phyloP scores from a whole-genome alignment of 768 basidiomycete species.

The Kwoniella dendrophila region DNA sequence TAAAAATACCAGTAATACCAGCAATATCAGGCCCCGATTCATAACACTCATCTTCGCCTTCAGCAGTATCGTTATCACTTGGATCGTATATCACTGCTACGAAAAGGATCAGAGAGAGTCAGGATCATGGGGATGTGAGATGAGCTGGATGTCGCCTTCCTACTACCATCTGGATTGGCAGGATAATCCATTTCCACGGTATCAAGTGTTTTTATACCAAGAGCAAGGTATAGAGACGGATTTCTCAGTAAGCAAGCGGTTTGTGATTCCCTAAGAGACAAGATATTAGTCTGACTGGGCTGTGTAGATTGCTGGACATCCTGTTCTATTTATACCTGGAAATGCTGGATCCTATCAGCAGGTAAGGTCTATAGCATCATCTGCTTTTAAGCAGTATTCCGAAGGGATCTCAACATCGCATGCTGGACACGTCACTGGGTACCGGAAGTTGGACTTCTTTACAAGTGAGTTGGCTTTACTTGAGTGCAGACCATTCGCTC shows the following conservation, averaged over 20 bases:
- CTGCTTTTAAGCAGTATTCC: conserved; percentile 75
- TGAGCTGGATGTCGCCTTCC: conserved; percentile 64
- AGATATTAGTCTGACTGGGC: background rate
- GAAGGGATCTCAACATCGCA: conserved; percentile 64
- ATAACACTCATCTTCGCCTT: conserved; percentile 2
- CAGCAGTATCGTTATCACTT: conserved; percentile 12
- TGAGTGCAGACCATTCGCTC: background rate
- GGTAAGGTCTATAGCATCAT: conserved; percentile 91
- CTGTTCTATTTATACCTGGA: conserved; percentile 96
- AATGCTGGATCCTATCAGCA: conserved; percentile 95
- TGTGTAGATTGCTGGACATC: conserved; percentile 61
- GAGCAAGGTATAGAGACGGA: conserved; percentile 78
- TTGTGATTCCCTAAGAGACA: background rate
- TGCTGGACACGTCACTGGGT: conserved; percentile 6
- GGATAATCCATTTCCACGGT: conserved; percentile 71
- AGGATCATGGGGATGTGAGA: conserved; percentile 50
- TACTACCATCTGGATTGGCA: conserved; percentile 75
- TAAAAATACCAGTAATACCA: background rate
- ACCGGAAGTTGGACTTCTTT: conserved; percentile 74
- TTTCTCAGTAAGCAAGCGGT: conserved; percentile 59
- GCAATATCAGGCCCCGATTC: background rate
- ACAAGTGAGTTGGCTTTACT: conserved; percentile 63
- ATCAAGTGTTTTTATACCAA: conserved; percentile 86
- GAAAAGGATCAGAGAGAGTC: conserved; percentile 22
- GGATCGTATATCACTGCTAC: conserved; percentile 28